phyloP scores from a whole-genome alignment of 805 yeast genomes.

The Candida odintsovae region DNA sequence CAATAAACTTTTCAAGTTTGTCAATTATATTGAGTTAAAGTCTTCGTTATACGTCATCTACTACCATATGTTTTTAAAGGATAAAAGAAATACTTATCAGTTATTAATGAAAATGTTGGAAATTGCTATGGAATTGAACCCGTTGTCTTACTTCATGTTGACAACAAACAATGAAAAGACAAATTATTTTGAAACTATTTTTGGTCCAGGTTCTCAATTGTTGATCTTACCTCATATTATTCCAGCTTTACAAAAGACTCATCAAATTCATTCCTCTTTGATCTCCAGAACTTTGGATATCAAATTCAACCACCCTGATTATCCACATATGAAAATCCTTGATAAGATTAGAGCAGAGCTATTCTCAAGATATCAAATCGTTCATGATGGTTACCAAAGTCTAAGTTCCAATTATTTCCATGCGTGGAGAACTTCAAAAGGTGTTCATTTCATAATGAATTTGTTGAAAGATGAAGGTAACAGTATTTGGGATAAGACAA shows the following conservation, averaged over 20 bases:
- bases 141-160: slow-evolving; percentile 21
- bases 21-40: slow-evolving; percentile 23
- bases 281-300: slow-evolving; percentile 26
- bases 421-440: slow-evolving; percentile 58
- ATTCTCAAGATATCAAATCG: slow-evolving; percentile 25
- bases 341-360: slow-evolving; percentile 18
- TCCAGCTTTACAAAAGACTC: slow-evolving; percentile 16
- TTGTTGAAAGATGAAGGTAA: slow-evolving; percentile 28
- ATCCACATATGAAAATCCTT: slow-evolving; percentile 5
- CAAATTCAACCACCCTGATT: slow-evolving; percentile 17
- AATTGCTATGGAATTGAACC: slow-evolving; percentile 20
- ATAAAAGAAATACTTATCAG: slow-evolving; percentile 7
- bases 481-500: slow-evolving; percentile 22
- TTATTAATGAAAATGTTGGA: slow-evolving; percentile 12
- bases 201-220: slow-evolving; percentile 21
- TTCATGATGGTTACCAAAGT: slow-evolving; percentile 31
- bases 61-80: slow-evolving; percentile 19
- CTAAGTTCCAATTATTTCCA: slow-evolving; percentile 53
- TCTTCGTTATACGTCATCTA: slow-evolving; percentile 22
- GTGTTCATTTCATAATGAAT: slow-evolving; percentile 36
- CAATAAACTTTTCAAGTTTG: slow-evolving; percentile 23
- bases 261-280: slow-evolving; percentile 13
- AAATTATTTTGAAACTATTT: slow-evolving; percentile 20
- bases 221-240: slow-evolving; percentile 18
- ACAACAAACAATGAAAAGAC: slow-evolving; percentile 19